Evolutionary conservation across 2,329 filamentous ascomycete genomes (phyloP).

Genomic region (Ustulina deusta): DNA sequence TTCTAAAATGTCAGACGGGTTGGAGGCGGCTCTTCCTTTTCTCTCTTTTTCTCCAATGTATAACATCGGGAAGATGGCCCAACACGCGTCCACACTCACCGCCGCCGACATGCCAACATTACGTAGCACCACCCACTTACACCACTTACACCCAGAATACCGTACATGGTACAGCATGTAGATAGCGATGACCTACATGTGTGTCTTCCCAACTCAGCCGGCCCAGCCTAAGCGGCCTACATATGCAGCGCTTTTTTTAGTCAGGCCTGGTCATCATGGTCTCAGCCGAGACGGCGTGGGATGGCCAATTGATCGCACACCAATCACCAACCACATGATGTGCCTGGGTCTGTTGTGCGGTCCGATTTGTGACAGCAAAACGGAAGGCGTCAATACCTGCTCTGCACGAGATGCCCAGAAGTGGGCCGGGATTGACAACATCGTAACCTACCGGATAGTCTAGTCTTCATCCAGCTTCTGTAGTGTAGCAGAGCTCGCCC

Average conservation of each 20-base stretch:
- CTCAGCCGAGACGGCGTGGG: constrained; percentile 29
- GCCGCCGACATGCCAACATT: constrained; percentile 26
- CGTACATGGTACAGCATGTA: constrained; percentile 28
- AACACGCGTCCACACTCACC: constrained; percentile 30
- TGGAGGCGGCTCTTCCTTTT: constrained; percentile 32
- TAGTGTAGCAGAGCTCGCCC: constrained; percentile 17
- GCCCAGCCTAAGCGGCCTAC: constrained; percentile 33
- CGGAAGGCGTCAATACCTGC: constrained; percentile 16
- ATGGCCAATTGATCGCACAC: constrained; percentile 14
- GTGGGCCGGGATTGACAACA: constrained; percentile 19
- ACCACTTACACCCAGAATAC: constrained; percentile 18
- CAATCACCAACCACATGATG: constrained; percentile 34
- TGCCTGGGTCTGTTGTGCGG: constrained; percentile 26
- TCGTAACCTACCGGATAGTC: too few species aligned
- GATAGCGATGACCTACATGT: constrained; percentile 12
- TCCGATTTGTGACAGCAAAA: constrained; percentile 34
- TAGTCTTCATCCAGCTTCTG: constrained; percentile 24
- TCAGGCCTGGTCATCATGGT: constrained; percentile 28
- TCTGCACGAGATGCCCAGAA: constrained; percentile 27
- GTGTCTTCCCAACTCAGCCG: constrained; percentile 22
- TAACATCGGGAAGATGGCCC: constrained; percentile 39
- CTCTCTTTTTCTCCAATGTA: constrained; percentile 21
- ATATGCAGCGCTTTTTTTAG: constrained; percentile 39
- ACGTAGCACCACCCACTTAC: constrained; percentile 38
- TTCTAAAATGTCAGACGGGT: background rate